These are phyloP conservation scores for Magnaporthiopsis incrustans DNA, from an alignment of 2,329 filamentous ascomycete genomes.

Conservation along the genomic window DNA sequence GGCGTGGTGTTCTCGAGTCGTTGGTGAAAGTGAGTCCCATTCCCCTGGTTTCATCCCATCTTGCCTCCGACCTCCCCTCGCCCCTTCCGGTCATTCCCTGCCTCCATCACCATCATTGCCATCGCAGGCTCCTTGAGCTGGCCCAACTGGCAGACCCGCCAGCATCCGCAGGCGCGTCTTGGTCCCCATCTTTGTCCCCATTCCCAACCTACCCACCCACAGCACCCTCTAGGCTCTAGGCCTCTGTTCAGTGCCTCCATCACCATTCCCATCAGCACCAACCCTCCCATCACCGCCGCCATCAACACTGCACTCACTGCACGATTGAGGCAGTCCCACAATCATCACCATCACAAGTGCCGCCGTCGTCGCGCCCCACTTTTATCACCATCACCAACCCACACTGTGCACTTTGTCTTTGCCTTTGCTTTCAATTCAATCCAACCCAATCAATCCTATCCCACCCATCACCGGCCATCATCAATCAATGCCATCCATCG, in stretches of 20 bases:
- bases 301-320: background rate
- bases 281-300: no score
- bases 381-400: background rate
- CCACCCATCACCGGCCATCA: no score
- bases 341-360: background rate
- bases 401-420: background rate
- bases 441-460: background rate
- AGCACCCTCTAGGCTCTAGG: background rate
- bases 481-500: no score
- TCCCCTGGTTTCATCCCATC: background rate
- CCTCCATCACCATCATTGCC: background rate
- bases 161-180: background rate
- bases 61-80: background rate
- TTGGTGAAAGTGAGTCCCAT: background rate
- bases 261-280: background rate
- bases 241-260: background rate
- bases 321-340: no score
- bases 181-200: no score
- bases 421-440: background rate
- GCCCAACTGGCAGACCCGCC: no score
- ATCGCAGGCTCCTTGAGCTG: background rate
- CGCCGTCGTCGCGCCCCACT: background rate
- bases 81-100: background rate
- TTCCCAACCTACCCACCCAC: background rate
- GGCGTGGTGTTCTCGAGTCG: background rate